Percentiles rank a stretch among this genome's conserved stretches.
Evolutionary conservation across 768 basidiomycete species (phyloP).

Genomic region (Dictyophora rubrovolvata): DNA sequence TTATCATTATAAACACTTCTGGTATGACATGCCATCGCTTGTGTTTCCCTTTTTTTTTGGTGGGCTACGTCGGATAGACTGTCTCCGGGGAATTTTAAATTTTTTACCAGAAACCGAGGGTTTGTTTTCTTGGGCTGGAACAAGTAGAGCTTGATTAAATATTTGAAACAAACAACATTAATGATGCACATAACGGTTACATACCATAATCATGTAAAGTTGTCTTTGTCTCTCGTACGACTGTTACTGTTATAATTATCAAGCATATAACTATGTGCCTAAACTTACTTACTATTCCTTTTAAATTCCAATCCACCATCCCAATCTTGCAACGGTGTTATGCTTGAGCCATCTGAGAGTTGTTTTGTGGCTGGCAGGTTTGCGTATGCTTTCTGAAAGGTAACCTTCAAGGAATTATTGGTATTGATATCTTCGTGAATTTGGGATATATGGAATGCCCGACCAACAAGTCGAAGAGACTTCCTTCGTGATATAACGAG

Average conservation of each 20-base stretch:
- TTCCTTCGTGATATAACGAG: neutral
- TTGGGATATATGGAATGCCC: neutral
- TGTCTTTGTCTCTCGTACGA: no score
- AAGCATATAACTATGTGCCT: neutral
- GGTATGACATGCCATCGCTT: neutral
- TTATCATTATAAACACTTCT: no score
- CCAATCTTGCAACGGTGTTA: constrained; percentile 36
- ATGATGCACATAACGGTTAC: no score
- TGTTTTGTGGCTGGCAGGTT: constrained; percentile 47
- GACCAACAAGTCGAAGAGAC: neutral
- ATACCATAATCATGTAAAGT: no score
- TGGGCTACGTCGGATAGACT: neutral
- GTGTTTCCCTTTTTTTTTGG: neutral
- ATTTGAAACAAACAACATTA: no score
- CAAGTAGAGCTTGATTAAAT: no score
- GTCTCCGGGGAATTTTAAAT: no score
- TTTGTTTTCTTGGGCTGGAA: no score
- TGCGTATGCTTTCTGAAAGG: constrained; percentile 40
- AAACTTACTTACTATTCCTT: neutral
- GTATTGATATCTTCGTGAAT: neutral
- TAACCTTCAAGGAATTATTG: constrained; percentile 18
- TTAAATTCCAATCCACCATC: constrained; percentile 19
- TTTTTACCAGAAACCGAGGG: no score
- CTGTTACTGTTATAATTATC: neutral
- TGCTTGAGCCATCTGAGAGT: constrained; percentile 33